These are phyloP conservation scores for Naganishia albida DNA, from an alignment of 1,284 basidiomycete species.

Conservation along the genomic window DNA sequence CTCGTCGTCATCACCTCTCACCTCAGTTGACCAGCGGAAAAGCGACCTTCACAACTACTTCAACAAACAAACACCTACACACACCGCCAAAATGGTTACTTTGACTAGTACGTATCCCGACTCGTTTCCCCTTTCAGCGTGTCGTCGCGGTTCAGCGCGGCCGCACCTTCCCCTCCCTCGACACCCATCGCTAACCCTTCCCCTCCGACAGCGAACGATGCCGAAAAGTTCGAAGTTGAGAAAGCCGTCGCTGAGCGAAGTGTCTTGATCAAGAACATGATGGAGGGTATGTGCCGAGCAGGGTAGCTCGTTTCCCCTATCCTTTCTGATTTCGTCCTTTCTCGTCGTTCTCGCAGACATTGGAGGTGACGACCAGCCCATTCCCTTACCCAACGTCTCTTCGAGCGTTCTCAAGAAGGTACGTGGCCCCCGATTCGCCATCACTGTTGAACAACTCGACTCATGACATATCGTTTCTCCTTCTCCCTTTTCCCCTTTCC, in stretches of 20 bases:
- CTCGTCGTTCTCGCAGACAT: slow-evolving; percentile 64
- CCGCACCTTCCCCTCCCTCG: slow-evolving; percentile 11
- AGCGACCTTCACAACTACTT: neutral
- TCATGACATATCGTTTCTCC: neutral
- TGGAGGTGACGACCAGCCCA: slow-evolving; percentile 83
- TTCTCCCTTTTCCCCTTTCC: neutral
- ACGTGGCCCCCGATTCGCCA: slow-evolving; percentile 4
- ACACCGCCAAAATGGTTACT: slow-evolving; percentile 31
- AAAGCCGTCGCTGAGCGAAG: slow-evolving; percentile 93
- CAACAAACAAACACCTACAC: neutral
- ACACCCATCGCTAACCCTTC: slow-evolving; percentile 21
- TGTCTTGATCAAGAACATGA: slow-evolving; percentile 98
- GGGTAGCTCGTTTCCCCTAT: slow-evolving; percentile 24
- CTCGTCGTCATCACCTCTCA: no score
- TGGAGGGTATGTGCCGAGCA: slow-evolving; percentile 72
- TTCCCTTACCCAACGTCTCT: slow-evolving; percentile 95
- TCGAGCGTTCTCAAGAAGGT: slow-evolving; percentile 97
- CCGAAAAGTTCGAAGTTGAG: slow-evolving; percentile 91
- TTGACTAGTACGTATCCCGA: slow-evolving; percentile 32
- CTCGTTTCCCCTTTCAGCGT: neutral
- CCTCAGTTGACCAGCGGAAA: no score
- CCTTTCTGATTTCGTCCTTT: slow-evolving; percentile 11
- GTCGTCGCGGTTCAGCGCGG: neutral
- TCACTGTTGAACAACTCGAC: neutral
- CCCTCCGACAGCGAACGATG: slow-evolving; percentile 72